Evolutionary conservation across 2,329 filamentous ascomycete species (phyloP), one percentile per base, ranked within the genome.

Genomic region (Fusarium dlaminii): DNA sequence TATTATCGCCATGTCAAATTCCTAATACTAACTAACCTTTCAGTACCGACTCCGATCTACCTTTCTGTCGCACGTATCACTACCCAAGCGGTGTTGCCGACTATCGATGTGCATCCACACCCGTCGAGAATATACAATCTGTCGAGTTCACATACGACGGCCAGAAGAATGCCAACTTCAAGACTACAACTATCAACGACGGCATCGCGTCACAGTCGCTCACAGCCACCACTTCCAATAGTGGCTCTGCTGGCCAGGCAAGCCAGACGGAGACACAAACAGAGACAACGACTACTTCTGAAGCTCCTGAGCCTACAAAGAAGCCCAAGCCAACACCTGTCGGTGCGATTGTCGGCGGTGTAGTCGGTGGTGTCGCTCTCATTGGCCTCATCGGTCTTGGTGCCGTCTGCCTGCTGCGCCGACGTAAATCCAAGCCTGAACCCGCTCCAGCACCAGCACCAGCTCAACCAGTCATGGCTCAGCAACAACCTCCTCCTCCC

Each of bases 1-100:
- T 15, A 52, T 13, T 15, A 8, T 36, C n/a, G 12, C 17, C 1
- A 9, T 15, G 0, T 36, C 7, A 11, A 10, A 6, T 5, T 52
- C n/a, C 3, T 6, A 22, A 13, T 2, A 1, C 40, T 58, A 1
- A 58, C 10, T 3, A 0, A 1, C 2, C 8, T 22, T 27, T 0
- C 2, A 66, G 63, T 24, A 66, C 63, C 2, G 2, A 65, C 2
- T 30, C 34, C 5, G 40, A 66, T 0, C 18, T 5, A 2, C 63
- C 63, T 10, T 57, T 40, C 1, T 66, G 63, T 2, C 63, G 63
- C n/a, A 66, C 63, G 1, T 66, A 66, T n/a, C 8, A 5, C 10
- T 66, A 24, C 14, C 60, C 60, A 11, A n/a, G 63, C 3, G 63
- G 60, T 2, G 6, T 66, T 3, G 2, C 1, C 24, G 60, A 65